Base-by-base conservation (phyloP, 140 eudicot species). In the Stevia rebaudiana region DNA sequence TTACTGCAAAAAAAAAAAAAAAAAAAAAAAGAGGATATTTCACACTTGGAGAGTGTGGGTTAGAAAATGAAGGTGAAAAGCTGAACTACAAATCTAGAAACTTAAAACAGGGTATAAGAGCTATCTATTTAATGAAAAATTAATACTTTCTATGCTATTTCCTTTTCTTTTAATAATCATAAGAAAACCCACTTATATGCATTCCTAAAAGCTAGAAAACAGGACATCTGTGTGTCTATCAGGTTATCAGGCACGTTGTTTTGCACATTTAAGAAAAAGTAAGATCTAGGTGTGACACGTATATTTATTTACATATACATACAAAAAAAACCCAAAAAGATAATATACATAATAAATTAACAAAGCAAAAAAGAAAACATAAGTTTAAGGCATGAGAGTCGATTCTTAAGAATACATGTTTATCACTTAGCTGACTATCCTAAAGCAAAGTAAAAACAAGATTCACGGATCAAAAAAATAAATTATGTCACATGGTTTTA, bases 31-130 rank as follows among this genome's bases (percentile, higher is more conserved):
- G 33, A 28, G 33, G 4, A 28, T 28, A 67, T 58, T 23, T 35
- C 74, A 74, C 79, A 74, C 79, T 74, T 39, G 68, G 41, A 23
- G 46, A 50, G 74, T 67, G 74, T 25, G 69, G 78, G 79, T 74
- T 74, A 74, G 74, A 74, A 37, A 66, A 66, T 49, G 11, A 41
- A 22, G 43, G 66, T 0, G 37, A 24, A 66, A 24, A 21, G 60
- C 75, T 58, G 52, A 23, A 44, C 24, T 33, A 58, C 15, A 44
- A 69, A 69, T 35, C 39, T 18, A 21, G 53, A 31, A 57, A 68
- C 54, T 28, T 8, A 17, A 42, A 25, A 41, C 22, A 24, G 22
- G 21, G 44, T 40, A 68, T 11, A 33, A 22, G 12, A 36, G 41
- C 53, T 10, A 40, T 68, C 56, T 36, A 3, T 40, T 65, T 24